Percentiles rank a stretch among this genome's conserved stretches.
phyloP scores from a whole-genome alignment of 2,329 filamentous ascomycete species.

The Aspergillus sp. region DNA sequence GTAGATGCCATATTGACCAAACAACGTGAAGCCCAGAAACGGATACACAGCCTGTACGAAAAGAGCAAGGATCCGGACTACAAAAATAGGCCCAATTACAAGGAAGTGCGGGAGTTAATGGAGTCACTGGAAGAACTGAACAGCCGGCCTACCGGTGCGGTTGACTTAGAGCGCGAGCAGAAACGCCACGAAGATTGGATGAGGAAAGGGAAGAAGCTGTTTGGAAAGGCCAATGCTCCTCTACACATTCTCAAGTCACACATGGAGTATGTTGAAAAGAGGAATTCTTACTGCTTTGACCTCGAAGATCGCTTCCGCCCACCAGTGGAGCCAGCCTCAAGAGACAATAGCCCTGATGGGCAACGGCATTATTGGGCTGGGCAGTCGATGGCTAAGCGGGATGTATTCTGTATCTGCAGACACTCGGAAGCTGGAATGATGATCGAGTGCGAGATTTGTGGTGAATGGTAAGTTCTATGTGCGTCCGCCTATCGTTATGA shows the following conservation, averaged over 20 bases:
- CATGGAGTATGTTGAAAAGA: conserved; percentile 87
- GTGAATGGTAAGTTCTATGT: conserved; percentile 74
- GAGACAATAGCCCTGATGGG: conserved; percentile 68
- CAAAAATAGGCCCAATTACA: conserved; percentile 77
- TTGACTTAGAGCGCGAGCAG: conserved; percentile 91
- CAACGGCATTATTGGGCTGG: conserved; percentile 33
- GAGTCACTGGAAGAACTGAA: conserved; percentile 85
- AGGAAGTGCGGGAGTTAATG: conserved; percentile 86
- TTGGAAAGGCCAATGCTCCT: conserved; percentile 96
- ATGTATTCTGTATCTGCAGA: conserved; percentile 97
- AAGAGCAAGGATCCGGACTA: conserved; percentile 74
- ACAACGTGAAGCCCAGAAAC: conserved; percentile 88
- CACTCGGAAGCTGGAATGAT: conserved; percentile 95
- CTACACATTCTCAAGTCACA: conserved; percentile 93
- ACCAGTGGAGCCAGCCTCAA: conserved; percentile 87
- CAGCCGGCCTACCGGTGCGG: conserved; percentile 84
- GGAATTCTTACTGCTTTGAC: conserved; percentile 90
- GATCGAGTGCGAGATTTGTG: conserved; percentile 98
- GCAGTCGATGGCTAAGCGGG: conserved; percentile 59
- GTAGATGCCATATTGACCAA: conserved; percentile 94
- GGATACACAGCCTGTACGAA: conserved; percentile 79
- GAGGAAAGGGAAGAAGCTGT: conserved; percentile 94
- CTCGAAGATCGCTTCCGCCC: conserved; percentile 82
- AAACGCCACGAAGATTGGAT: conserved; percentile 99
- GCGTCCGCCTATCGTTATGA: background rate